Evolutionary conservation across 176 grass and related monocot species (phyloP), one percentile per base, ranked within the genome.

Genomic region (Coix lacrymajobi): DNA sequence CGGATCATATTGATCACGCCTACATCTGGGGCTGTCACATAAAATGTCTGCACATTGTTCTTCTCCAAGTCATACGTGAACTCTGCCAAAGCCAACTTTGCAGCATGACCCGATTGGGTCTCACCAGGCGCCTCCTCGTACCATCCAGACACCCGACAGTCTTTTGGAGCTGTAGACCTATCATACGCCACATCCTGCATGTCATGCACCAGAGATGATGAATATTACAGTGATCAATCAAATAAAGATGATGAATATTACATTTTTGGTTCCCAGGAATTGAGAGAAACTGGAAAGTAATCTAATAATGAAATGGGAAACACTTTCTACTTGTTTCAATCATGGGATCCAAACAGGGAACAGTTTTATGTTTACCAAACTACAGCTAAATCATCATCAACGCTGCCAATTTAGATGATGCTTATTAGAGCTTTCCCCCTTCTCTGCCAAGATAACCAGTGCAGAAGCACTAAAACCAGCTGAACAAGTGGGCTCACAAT

Each of bases 111-210:
- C 3, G 70, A 85, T 14, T 60, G 25, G 20, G 79, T 44, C 8
- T 85, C 92, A 3, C 56, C 79, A 32, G 68, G 56, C 22, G 74
- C 43, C 16, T 69, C 88, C 77, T 92, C 81, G 68, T 92, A 83
- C 92, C 92, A 94, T 43, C 89, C 87, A 8, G 69, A 92, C 1
- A 92, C 46, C 39, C 33, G 81, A 56, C 89, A 94, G 57, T 88
- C 85, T 80, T 92, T 92, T 51, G 90, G 90, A 9, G 93, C 93
- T 48, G 87, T 95, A 32, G 93, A 88, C 24, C 86, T 86, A n/a
- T 95, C 93, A 4, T 92, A 95, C 3, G 93, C 93, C 29, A 95
- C 89, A 41, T 79, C 86, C 93, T 92, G 89, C 79, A 80, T 79
- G 8, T 5, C 39, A 81, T 36, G 25, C 22, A 84, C 44, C 30